These are phyloP conservation scores for Pistacia vera DNA, from an alignment of 345 rosid genomes.

Conservation along the genomic window DNA sequence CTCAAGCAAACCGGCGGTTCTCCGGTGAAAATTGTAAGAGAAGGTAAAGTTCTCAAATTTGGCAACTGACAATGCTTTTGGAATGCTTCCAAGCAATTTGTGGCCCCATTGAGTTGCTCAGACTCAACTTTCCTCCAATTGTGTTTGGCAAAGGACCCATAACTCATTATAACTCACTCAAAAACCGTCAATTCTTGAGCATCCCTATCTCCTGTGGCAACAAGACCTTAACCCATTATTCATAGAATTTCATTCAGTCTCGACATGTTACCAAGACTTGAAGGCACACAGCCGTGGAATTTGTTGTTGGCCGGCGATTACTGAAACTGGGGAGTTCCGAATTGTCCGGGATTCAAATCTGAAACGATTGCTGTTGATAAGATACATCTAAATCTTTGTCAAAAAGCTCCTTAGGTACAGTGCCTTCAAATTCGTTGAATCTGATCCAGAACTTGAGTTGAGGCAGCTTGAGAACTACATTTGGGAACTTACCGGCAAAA, in stretches of 20 bases:
- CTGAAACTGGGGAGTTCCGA: conserved; percentile 87
- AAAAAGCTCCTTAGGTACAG: conserved; percentile 68
- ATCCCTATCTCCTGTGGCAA: conserved; percentile 61
- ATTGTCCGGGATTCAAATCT: conserved; percentile 68
- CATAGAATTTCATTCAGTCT: conserved; percentile 75
- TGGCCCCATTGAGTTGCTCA: conserved; percentile 90
- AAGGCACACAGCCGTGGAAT: conserved; percentile 80
- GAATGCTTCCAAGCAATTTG: conserved; percentile 66
- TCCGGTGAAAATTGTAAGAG: conserved; percentile 80
- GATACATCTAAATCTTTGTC: conserved; percentile 66
- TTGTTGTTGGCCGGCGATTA: conserved; percentile 77
- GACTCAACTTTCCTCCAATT: conserved; percentile 59
- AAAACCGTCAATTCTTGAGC: conserved; percentile 67
- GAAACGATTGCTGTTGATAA: conserved; percentile 83
- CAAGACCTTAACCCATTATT: conserved; percentile 77
- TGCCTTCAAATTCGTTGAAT: conserved; percentile 85
- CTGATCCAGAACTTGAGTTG: conserved; percentile 74
- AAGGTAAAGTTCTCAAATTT: conserved; percentile 69
- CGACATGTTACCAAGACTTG: conserved; percentile 75
- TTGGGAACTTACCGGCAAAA: conserved; percentile 82
- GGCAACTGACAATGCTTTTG: conserved; percentile 64
- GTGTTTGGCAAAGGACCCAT: conserved; percentile 66
- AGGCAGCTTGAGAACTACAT: conserved; percentile 59
- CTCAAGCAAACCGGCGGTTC: conserved; percentile 70
- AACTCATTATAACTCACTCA: conserved; percentile 72